These are phyloP conservation scores for Lipomyces lipofer DNA, from an alignment of 805 yeast species.

Conservation along the genomic window DNA sequence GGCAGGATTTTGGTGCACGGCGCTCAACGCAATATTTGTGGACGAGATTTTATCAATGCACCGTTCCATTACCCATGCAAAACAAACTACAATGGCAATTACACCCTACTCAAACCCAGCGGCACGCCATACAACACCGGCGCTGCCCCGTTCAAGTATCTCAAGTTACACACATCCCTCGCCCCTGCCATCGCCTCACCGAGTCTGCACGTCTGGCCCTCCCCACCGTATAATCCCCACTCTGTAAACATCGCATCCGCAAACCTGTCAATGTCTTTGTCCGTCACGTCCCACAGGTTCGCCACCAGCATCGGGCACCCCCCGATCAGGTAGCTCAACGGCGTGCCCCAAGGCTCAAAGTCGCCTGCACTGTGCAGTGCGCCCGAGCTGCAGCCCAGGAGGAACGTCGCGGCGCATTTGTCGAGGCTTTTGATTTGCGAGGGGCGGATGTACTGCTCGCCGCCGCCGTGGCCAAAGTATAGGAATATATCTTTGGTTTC, in stretches of 20 bases:
- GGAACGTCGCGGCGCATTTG: constrained; percentile 45
- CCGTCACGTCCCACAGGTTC: constrained; percentile 95
- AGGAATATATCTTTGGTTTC: constrained; percentile 53
- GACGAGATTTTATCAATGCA: too few relatives aligned
- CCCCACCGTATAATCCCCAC: constrained; percentile 58
- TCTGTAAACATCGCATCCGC: constrained; percentile 58
- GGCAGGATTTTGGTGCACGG: too few relatives aligned
- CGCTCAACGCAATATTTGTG: too few relatives aligned
- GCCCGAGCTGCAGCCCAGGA: constrained; percentile 93
- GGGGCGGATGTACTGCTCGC: constrained; percentile 74
- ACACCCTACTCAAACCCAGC: constrained; percentile 26
- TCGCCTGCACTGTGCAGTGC: constrained; percentile 54
- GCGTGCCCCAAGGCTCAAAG: constrained; percentile 74
- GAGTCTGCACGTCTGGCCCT: constrained; percentile 39
- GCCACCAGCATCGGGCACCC: constrained; percentile 84
- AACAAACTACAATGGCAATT: too few relatives aligned
- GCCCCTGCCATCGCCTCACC: constrained; percentile 61
- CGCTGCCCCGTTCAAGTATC: constrained; percentile 85
- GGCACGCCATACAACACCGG: constrained; percentile 92
- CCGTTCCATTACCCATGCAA: too few relatives aligned
- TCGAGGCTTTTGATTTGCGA: constrained; percentile 52
- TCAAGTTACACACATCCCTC: constrained; percentile 66
- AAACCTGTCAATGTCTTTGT: constrained; percentile 86
- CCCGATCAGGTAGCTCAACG: constrained; percentile 70
- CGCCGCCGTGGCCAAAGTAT: constrained; percentile 89